Evolutionary conservation across 345 rosid genomes (phyloP), one percentile per base, ranked within the genome.

Genomic region (Erodium maritimum): DNA sequence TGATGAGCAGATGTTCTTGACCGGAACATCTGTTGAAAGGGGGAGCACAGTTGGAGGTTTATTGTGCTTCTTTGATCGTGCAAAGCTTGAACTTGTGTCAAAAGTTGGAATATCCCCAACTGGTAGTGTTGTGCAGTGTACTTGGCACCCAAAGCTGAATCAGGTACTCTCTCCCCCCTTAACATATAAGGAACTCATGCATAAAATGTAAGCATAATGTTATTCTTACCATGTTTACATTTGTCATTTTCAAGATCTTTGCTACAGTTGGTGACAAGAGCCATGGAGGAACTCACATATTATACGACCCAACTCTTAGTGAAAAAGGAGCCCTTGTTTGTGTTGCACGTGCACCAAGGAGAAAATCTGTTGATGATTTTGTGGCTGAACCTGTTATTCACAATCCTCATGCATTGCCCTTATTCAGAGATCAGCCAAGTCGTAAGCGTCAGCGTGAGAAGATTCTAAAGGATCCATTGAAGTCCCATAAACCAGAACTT

Each of bases 381-480:
- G 90, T 73, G 85, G 79, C 76, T 23, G 82, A 82, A 59, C 97
- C 77, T 67, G 90, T 86, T 54, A 87, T 93, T 61, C 99, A 93
- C 77, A 93, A 93, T 57, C 99, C 99, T 57, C 99, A 93, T 67
- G 90, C 99, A 14, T 69, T 93, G 48, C 99, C 99, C 23, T 56
- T 93, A 61, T 93, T 89, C 72, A 93, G 99, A 87, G 99, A 93
- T 67, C 82, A 83, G 68, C 97, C 99, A 68, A 93, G 97, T 74
- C 96, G 95, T 55, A 93, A 93, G 78, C 86, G 99, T 59, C 83
- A 93, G 72, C 71, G 95, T 53, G 99, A 93, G 68, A 93, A 93
- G 66, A 74, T 76, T 23, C 69, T 93, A 77, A 93, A 89, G 77
- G 99, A 93, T 72, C 99, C 99, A 18, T 16, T 76, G 0, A 93